These are phyloP conservation scores for Hypoxylon rickii DNA, from an alignment of 495 filamentous ascomycete genomes.

Conservation along the genomic window DNA sequence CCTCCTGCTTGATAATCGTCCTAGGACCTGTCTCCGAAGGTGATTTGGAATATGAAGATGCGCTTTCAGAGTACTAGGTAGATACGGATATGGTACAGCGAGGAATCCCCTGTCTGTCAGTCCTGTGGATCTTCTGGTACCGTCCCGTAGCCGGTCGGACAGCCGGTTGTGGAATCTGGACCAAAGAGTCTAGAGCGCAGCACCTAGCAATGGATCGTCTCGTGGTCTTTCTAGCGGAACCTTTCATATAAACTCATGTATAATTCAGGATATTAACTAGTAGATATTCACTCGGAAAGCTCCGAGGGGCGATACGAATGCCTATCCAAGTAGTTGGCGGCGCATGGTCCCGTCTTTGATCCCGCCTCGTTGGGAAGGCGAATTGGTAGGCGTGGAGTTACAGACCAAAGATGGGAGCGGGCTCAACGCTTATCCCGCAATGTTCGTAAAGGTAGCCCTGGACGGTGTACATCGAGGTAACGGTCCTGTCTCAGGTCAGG, in stretches of 20 bases:
- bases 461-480: slow-evolving; percentile 26
- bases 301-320: slow-evolving; percentile 9
- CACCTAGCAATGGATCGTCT: slow-evolving; percentile 4
- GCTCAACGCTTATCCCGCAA: too few species aligned
- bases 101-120: neutral
- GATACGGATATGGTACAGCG: slow-evolving; percentile 6
- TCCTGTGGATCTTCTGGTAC: slow-evolving; percentile 17
- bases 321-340: neutral
- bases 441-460: neutral
- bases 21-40: slow-evolving; percentile 10
- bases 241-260: slow-evolving; percentile 6
- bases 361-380: too few species aligned
- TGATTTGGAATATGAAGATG: neutral
- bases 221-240: slow-evolving; percentile 5
- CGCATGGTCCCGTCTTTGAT: neutral
- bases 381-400: neutral
- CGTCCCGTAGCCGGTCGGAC: slow-evolving; percentile 20
- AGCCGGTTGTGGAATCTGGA: slow-evolving; percentile 23
- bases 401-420: too few species aligned
- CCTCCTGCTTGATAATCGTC: slow-evolving; percentile 2
- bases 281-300: slow-evolving; percentile 19
- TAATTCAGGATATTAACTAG: slow-evolving; percentile 18
- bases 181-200: slow-evolving; percentile 11
- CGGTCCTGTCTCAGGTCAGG: slow-evolving; percentile 26
- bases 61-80: too few species aligned